Conservation (phyloP, 345 rosid species). For the Eutrema heterophyllum region DNA sequence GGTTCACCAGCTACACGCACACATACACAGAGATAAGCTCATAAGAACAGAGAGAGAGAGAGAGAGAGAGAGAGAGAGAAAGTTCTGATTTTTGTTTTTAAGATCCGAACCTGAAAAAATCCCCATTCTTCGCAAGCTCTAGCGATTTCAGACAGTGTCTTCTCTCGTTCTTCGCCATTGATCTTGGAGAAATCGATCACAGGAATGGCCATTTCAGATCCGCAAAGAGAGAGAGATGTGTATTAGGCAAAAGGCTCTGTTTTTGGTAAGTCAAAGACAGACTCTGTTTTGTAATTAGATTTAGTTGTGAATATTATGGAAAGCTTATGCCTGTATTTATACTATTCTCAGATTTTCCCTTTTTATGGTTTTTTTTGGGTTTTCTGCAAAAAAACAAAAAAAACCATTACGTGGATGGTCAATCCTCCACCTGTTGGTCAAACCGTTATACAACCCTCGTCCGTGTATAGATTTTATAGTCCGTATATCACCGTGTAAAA, state of each 20-base stretch:
- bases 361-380: background rate
- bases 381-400: too few relatives aligned
- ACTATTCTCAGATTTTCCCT: background rate
- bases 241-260: slow-evolving; percentile 11
- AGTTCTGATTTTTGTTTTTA: background rate
- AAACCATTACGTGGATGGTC: too few relatives aligned
- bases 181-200: slow-evolving; percentile 87
- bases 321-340: slow-evolving; percentile 19
- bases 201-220: slow-evolving; percentile 68
- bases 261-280: slow-evolving; percentile 18
- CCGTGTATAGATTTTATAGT: too few relatives aligned
- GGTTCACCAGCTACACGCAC: slow-evolving; percentile 61
- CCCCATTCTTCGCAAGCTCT: slow-evolving; percentile 87
- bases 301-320: slow-evolving; percentile 20
- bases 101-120: slow-evolving; percentile 67
- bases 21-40: background rate
- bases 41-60: background rate
- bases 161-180: slow-evolving; percentile 60
- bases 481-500: too few relatives aligned
- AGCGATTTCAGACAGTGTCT: slow-evolving; percentile 63
- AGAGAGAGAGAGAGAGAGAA: background rate
- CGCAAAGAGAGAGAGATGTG: slow-evolving; percentile 2
- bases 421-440: too few relatives aligned
- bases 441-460: too few relatives aligned
- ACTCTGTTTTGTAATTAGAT: slow-evolving; percentile 19